Conservation (phyloP, 2,329 filamentous ascomycete genomes). For the Penicillium sp. region DNA sequence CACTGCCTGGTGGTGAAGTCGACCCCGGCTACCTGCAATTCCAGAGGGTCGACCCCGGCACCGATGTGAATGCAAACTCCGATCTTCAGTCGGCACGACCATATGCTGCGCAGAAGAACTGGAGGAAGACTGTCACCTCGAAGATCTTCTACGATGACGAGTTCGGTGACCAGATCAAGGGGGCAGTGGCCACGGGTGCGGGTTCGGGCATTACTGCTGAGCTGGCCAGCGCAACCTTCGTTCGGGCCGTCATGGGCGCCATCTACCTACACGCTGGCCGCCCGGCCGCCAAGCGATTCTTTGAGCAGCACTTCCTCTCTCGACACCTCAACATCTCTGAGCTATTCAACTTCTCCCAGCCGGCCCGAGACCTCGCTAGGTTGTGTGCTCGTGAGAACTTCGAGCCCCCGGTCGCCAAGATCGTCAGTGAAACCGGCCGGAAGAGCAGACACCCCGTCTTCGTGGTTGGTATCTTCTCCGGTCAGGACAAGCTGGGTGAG, state of each 20-base stretch:
- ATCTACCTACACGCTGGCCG: conserved; percentile 83
- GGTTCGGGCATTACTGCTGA: conserved; percentile 48
- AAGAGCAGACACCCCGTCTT: conserved; percentile 82
- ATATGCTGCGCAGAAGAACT: conserved; percentile 56
- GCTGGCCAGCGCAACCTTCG: conserved; percentile 70
- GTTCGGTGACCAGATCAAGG: conserved; percentile 66
- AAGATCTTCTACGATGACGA: conserved; percentile 79
- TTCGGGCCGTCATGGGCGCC: conserved; percentile 78
- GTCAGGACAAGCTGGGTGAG: conserved; percentile 86
- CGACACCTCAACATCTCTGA: conserved; percentile 71
- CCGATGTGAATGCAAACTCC: conserved; percentile 38
- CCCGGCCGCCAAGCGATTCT: conserved; percentile 75
- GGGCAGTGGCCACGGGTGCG: conserved; percentile 25
- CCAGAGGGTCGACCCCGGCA: conserved; percentile 49
- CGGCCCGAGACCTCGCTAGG: conserved; percentile 76
- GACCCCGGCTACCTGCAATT: conserved; percentile 90
- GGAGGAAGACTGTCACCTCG: conserved; percentile 69
- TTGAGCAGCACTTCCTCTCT: conserved; percentile 77
- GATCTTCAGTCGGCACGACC: conserved; percentile 43
- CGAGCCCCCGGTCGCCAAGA: conserved; percentile 77
- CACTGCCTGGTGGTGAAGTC: conserved; percentile 82
- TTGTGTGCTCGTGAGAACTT: conserved; percentile 89
- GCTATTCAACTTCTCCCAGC: conserved; percentile 81
- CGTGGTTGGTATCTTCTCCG: conserved; percentile 91
- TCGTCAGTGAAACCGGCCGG: conserved; percentile 88